These are phyloP conservation scores for Staphylotrichum tortipilum DNA, from an alignment of 495 filamentous ascomycete genomes.

Conservation along the genomic window DNA sequence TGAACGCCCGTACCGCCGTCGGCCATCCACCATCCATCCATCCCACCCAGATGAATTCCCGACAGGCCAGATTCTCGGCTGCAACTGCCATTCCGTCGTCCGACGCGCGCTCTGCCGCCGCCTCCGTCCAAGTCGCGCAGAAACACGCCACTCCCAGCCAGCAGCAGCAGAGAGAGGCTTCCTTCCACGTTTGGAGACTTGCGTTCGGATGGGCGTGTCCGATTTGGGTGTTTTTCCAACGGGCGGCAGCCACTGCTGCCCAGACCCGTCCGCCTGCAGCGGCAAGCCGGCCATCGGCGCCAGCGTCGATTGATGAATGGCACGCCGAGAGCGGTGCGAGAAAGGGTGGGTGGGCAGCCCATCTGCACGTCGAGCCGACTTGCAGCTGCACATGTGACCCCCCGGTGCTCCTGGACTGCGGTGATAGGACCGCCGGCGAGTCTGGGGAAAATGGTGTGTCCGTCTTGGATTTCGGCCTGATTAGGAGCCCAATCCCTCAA, in stretches of 20 bases:
- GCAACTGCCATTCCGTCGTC: too few relatives aligned
- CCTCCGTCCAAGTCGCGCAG: too few relatives aligned
- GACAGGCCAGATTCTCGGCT: too few relatives aligned
- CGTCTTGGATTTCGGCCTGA: constrained; percentile 8
- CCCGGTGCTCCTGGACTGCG: constrained; percentile 17
- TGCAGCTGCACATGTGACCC: constrained; percentile 33
- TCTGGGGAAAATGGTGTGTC: constrained; percentile 23
- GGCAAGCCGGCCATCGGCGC: constrained; percentile 7
- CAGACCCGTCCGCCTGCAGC: background rate
- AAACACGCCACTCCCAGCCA: too few relatives aligned
- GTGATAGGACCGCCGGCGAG: constrained; percentile 23
- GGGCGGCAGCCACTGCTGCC: constrained; percentile 1
- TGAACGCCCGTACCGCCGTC: too few relatives aligned
- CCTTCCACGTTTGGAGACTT: constrained; percentile 5
- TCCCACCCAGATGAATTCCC: too few relatives aligned
- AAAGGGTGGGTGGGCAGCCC: constrained; percentile 23
- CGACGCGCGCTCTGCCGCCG: too few relatives aligned
- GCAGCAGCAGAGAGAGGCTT: too few relatives aligned
- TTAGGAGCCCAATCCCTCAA: background rate
- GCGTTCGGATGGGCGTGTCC: background rate
- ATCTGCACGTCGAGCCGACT: constrained; percentile 20
- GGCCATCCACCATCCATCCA: too few relatives aligned
- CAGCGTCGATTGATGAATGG: constrained; percentile 13
- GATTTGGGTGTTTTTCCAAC: background rate
- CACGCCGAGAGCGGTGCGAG: constrained; percentile 10